A percentile compares a stretch with the other conserved stretches of the same genome.
phyloP scores from a whole-genome alignment of 2,329 filamentous ascomycete species.

The Nothophaeocryptopus gaeumannii region DNA sequence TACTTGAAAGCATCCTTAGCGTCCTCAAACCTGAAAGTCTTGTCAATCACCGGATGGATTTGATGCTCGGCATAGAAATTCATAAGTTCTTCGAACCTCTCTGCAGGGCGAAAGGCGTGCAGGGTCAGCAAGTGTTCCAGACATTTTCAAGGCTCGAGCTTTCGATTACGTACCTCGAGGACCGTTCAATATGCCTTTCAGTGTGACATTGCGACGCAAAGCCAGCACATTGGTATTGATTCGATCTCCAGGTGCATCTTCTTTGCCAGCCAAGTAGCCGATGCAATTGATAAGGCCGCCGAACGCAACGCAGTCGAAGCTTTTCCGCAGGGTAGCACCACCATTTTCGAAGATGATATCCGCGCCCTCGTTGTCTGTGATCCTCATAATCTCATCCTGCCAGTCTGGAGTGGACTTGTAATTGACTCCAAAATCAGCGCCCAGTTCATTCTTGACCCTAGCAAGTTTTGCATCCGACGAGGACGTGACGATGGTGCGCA shows the following conservation, averaged over 20 bases:
- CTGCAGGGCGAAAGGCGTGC: slow-evolving; percentile 27
- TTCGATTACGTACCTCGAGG: slow-evolving; percentile 34
- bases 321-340: slow-evolving; percentile 50
- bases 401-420: slow-evolving; percentile 59
- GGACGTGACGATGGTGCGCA: slow-evolving; percentile 57
- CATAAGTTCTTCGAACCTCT: slow-evolving; percentile 48
- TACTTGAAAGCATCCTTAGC: slow-evolving; percentile 37
- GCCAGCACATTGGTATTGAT: slow-evolving; percentile 60
- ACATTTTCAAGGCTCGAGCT: too few species aligned
- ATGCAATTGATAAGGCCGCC: slow-evolving; percentile 43
- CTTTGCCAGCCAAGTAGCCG: slow-evolving; percentile 50
- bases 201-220: slow-evolving; percentile 50
- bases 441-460: slow-evolving; percentile 54
- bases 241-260: slow-evolving; percentile 54
- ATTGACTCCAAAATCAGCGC: slow-evolving; percentile 56
- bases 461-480: slow-evolving; percentile 53
- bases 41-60: slow-evolving; percentile 43
- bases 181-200: slow-evolving; percentile 58
- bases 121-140: too few species aligned
- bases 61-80: slow-evolving; percentile 42
- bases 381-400: slow-evolving; percentile 56
- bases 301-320: slow-evolving; percentile 43
- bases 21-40: slow-evolving; percentile 39
- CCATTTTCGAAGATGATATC: slow-evolving; percentile 54
- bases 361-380: slow-evolving; percentile 42